Conservation (phyloP, 2,329 filamentous ascomycete genomes). For the Hirsutella thompsonii region DNA sequence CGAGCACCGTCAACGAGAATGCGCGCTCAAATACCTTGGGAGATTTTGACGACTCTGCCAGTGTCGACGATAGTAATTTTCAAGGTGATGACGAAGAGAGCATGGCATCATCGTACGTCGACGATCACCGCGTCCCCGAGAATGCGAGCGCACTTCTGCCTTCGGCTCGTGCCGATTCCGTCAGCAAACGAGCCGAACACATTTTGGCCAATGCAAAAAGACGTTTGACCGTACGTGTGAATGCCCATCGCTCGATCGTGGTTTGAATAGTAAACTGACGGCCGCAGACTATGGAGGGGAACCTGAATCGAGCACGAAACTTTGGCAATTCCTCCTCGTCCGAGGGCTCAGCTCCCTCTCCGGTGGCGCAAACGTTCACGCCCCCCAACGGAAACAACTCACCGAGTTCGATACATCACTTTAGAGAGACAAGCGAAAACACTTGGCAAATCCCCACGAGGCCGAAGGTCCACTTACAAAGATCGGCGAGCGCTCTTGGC, state of each 20-base stretch:
- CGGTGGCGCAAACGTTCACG: constrained; percentile 20
- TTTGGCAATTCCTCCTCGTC: constrained; percentile 33
- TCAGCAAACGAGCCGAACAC: constrained; percentile 75
- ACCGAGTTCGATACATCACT: constrained; percentile 9
- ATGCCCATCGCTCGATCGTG: not conserved
- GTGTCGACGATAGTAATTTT: constrained; percentile 51
- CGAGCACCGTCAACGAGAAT: constrained; percentile 44
- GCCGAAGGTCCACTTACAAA: constrained; percentile 25
- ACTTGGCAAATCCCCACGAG: constrained; percentile 15
- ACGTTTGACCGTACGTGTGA: constrained; percentile 70
- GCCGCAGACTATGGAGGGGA: constrained; percentile 86
- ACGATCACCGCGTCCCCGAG: constrained; percentile 24
- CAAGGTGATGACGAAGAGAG: constrained; percentile 58
- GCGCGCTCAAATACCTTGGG: constrained; percentile 36
- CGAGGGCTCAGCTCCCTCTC: constrained; percentile 38
- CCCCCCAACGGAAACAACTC: constrained; percentile 10
- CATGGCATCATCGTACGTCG: constrained; percentile 42
- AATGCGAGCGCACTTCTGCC: constrained; percentile 5
- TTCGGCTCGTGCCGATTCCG: constrained; percentile 44
- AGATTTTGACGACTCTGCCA: constrained; percentile 49
- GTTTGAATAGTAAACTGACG: too few species aligned
- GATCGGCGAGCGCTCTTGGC: constrained; percentile 52
- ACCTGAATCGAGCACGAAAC: constrained; percentile 66
- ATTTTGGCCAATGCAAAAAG: constrained; percentile 90
- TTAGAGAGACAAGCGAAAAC: constrained; percentile 20